phyloP scores from a whole-genome alignment of 768 basidiomycete genomes.

The Tulasnella calospora region DNA sequence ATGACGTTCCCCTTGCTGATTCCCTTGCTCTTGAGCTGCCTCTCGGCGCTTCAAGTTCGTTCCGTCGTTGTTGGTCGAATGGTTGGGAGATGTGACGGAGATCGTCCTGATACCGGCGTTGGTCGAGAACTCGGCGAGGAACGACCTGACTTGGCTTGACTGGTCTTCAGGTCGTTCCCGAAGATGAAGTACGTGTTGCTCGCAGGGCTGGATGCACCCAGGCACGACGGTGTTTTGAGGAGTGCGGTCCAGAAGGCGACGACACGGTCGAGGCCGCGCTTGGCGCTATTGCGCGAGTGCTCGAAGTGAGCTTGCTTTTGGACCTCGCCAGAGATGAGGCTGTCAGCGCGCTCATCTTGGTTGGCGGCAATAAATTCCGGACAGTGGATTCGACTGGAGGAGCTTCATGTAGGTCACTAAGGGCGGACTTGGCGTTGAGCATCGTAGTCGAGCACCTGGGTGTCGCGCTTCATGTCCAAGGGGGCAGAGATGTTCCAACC shows the following conservation, averaged over 20 bases:
- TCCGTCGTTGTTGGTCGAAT: constrained; percentile 97
- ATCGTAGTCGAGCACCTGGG: constrained; percentile 91
- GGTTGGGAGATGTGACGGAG: constrained; percentile 96
- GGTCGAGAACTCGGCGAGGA: constrained; percentile 96
- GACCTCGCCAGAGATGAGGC: constrained; percentile 73
- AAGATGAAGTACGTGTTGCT: constrained; percentile 88
- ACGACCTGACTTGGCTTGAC: constrained; percentile 97
- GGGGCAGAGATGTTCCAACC: constrained; percentile 94
- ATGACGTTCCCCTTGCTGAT: constrained; percentile 96
- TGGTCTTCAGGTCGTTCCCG: constrained; percentile 96
- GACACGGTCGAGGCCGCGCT: constrained; percentile 77
- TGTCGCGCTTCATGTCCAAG: constrained; percentile 92
- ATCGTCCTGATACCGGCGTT: constrained; percentile 98
- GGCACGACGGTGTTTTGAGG: constrained; percentile 99
- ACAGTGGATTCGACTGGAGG: constrained; percentile 89
- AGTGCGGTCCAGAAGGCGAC: constrained; percentile 97
- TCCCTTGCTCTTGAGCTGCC: constrained; percentile 97
- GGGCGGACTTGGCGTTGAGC: constrained; percentile 91
- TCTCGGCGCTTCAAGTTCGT: constrained; percentile 80
- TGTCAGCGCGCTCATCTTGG: constrained; percentile 93
- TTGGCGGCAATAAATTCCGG: constrained; percentile 97
- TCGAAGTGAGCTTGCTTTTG: constrained; percentile 92
- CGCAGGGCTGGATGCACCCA: constrained; percentile 87
- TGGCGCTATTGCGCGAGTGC: constrained; percentile 79
- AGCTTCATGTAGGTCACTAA: constrained; percentile 76